Evolutionary conservation across 2,329 filamentous ascomycete species (phyloP), one percentile per base, ranked within the genome.

Genomic region (Madurella mycetomatis): DNA sequence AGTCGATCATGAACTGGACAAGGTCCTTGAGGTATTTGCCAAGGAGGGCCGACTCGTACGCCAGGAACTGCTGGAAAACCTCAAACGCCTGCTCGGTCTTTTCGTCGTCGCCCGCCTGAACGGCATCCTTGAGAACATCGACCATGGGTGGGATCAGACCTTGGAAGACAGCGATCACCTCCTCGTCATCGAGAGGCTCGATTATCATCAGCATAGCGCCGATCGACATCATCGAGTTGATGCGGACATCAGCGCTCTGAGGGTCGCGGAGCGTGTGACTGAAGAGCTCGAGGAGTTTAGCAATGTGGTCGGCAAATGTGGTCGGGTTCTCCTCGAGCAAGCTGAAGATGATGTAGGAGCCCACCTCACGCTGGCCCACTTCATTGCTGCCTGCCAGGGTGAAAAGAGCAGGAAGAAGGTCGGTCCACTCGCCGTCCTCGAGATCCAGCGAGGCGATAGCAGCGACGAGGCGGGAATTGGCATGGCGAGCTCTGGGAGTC

Each of bases 31-130:
- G 90, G 75, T 96, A 92, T 52, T 83, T 79, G 61, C 86, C 88
- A 49, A 97, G 77, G 48, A 97, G 82, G 45, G 89, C 83, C 31
- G 90, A 87, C 69, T 96, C 92, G 70, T 90, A 96, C 60, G 88
- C 88, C 51, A 99, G 82, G 65, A 96, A 86, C 48, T 90, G 94
- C 77, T 97, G 94, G 82, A 97, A 96, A 62, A 96, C 91, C 70
- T 97, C 94, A 65, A 97, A 99, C 25, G 90, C 84, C 68, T 92
- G 86, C 78, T 92, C 90, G 64, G 88, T 86, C 69, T 88, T 87
- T 68, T 96, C 92, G 64, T 96, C 92, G 64, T 96, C 88, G 54
- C 83, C 82, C 54, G 82, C 81, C 64, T 90, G 82, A 55, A 97
- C 88, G 25, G 88, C 84, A 59, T 86, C 81, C 79, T 96, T 94